These are phyloP conservation scores for Cladophialophora carrionii DNA, from an alignment of 2,329 filamentous ascomycete genomes.

Conservation along the genomic window DNA sequence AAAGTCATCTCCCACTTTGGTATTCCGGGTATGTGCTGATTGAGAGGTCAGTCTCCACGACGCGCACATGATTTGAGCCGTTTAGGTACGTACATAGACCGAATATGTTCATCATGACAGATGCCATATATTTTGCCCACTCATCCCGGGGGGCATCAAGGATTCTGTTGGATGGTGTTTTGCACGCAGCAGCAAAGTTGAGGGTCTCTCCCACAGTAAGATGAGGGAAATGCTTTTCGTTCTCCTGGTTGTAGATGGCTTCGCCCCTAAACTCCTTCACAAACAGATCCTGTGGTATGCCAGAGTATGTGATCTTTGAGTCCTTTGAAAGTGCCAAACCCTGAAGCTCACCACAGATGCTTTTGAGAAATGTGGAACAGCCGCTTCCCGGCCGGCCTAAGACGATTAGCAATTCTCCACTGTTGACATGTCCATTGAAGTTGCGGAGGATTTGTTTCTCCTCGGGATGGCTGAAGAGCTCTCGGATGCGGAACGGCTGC, in stretches of 20 bases:
- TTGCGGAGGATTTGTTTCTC: constrained; percentile 60
- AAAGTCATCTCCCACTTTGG: constrained; percentile 70
- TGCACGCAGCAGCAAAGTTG: constrained; percentile 55
- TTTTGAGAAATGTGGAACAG: constrained; percentile 81
- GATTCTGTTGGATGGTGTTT: constrained; percentile 55
- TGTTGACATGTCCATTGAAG: constrained; percentile 57
- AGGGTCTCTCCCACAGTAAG: constrained; percentile 63
- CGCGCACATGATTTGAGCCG: neutral
- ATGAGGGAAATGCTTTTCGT: constrained; percentile 57
- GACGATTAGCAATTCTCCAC: constrained; percentile 65
- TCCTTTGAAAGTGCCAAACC: constrained; percentile 72
- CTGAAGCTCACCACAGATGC: constrained; percentile 79
- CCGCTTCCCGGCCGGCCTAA: constrained; percentile 70
- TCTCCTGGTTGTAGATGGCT: constrained; percentile 61
- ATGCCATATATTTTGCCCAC: constrained; percentile 31
- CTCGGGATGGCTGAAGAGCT: constrained; percentile 57
- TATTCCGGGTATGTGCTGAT: constrained; percentile 66
- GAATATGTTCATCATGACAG: constrained; percentile 65
- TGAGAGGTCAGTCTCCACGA: constrained; percentile 58
- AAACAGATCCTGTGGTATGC: constrained; percentile 62
- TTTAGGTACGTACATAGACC: constrained; percentile 53
- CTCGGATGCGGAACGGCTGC: constrained; percentile 61
- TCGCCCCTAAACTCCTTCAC: constrained; percentile 48
- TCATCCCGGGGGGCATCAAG: constrained; percentile 26
- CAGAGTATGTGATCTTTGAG: constrained; percentile 79